Evolutionary conservation across 768 basidiomycete genomes (phyloP), one percentile per base, ranked within the genome.

Genomic region (Cubamyces lactineus): DNA sequence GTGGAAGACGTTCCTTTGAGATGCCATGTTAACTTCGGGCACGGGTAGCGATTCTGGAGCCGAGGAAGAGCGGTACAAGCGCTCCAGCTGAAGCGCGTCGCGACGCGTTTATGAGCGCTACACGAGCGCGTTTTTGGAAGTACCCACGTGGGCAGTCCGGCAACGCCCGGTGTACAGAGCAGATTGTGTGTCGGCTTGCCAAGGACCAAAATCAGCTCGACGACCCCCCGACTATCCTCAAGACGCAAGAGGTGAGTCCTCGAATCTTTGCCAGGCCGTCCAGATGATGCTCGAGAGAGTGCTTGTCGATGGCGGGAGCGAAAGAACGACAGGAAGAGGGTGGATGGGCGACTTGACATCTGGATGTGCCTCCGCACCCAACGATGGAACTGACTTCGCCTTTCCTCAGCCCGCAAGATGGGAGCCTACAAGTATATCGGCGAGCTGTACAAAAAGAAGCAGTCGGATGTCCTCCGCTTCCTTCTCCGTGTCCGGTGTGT

Each of bases 361-460:
- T 61, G 70, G 71, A 72, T 72, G 71, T 63, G 61, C 49, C 54
- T 53, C 47, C 59, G 56, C 50, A 19, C 47, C 59, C 60, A 56
- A 61, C 56, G 57, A 45, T 43, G 28, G 49, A 34, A 43, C 68
- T 66, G 48, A 70, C 68, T 67, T 66, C 61, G 7, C 68, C 46
- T 65, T 67, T 69, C 43, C 50, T 66, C 58, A 72, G 72, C 79
- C 77, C 77, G 76, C 80, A 87, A 82, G 75, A 94, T 93, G 92
- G 92, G 92, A 75, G 92, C 91, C 70, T 94, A 94, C 86, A 94
- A 96, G 79, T 98, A 98, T 77, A 88, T 98, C 74, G 88, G 91
- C 70, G 96, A 98, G 81, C 81, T 98, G 67, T 94, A 96, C 89
- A 96, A 96, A 83, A 97, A 97, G 82, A 96, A 96, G 80, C 94